Base-by-base conservation (phyloP, 306 rosid genomes). In the Amphicarpaea edgeworthii region DNA sequence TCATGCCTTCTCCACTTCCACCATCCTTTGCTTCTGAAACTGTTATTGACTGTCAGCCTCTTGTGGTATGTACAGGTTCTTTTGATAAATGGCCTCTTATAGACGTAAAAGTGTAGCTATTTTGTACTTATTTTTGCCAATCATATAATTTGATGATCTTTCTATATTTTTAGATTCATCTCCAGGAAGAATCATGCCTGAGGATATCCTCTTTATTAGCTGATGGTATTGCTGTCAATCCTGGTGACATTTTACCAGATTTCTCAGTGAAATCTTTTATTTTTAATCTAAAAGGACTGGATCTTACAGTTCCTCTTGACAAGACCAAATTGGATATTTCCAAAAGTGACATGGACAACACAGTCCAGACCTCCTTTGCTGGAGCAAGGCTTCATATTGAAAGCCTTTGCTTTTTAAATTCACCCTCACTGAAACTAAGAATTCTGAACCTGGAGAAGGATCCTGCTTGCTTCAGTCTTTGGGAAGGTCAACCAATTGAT, bases 401-500 rank as follows among this genome's bases (percentile, higher is more conserved):
- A 76, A 88, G 68, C 77, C 88, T 94, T 72, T 70, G 45, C 82
- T 90, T 91, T 84, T 77, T 86, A 20, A 88, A 86, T 65, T 90
- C 96, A 37, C 96, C 98, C 59, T 86, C 86, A 14, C 77, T 94
- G 65, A 80, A 85, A 62, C 70, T 91, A 62, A 81, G 64, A 85
- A 77, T 90, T 79, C 75, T 94, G 76, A 90, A 87, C 80, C 83
- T 94, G 78, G 98, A 94, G 65, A 91, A 88, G 81, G 98, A 94
- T 86, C 97, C 98, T 83, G 93, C 96, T 80, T 94, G 98, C 88
- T 94, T 94, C 81, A 85, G 88, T 83, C 89, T 94, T 60, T 94
- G 98, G 98, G 88, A 88, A 83, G 96, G 73, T 80, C 96, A 94
- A 76, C 89, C 93, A 11, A 37, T 94, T 67, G 98, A 94, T 90